Evolutionary conservation across 2,329 filamentous ascomycete species (phyloP), one percentile per base, ranked within the genome.

Genomic region (Aspergillus calidoustus): DNA sequence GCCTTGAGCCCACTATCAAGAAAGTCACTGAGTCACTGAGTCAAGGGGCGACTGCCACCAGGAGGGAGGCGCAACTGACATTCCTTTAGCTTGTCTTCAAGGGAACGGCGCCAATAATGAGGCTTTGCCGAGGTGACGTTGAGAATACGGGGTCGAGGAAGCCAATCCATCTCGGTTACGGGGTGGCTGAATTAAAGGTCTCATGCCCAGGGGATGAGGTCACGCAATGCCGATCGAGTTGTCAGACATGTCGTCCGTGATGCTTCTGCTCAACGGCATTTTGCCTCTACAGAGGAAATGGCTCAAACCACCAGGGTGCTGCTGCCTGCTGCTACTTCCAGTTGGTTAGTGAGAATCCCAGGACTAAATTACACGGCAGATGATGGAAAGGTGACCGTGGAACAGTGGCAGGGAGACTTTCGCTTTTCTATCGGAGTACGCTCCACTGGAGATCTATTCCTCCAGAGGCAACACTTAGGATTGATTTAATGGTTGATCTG

Each of bases 211-310:
- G 66, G 65, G 60, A 55, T 58, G 59, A 66, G 66, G 67, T 66
- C 67, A 71, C 74, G 71, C 71, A 73, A 68, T 72, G 72, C 72
- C 70, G 70, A 74, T 74, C 70, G 67, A 72, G 69, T 68, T 68
- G 60, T 59, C 48, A 54, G 57, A 57, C 54, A 44, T 47, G 43
- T 55, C 31, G 46, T 48, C 30, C 28, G 19, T 41, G 11, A 41
- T 41, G 34, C 34, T 15, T 41, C 11, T 41, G 9, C 2, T 41
- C 34, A 41, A 15, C 34, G 34, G 34, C 34, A 41, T 41, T 41
- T 41, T 41, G 9, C 19, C 19, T 41, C 34, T 13, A 41, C 11
- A 15, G 11, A 41, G 34, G 34, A 41, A 41, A 41, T 41, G 3
- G 34, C 34, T 15, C 34, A 41, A 41, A 41, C 34, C 34, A 15